These are phyloP conservation scores for Pseudozyma hubeiensis DNA, from an alignment of 1,284 basidiomycete genomes.

Conservation along the genomic window DNA sequence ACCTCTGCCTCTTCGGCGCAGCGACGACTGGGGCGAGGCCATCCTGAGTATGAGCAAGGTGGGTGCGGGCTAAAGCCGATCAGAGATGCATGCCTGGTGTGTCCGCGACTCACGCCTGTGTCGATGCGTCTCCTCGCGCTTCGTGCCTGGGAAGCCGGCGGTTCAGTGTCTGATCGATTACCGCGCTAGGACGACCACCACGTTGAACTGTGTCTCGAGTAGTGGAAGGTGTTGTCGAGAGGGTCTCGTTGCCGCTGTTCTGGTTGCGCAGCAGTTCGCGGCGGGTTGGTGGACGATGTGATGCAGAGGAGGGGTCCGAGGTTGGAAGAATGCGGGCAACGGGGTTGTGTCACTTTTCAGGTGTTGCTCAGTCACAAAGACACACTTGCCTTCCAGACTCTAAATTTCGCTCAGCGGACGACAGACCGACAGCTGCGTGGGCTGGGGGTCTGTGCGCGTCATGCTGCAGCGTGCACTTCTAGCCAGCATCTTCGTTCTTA, in stretches of 20 bases:
- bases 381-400: background rate
- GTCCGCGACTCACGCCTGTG: background rate
- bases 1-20: constrained; percentile 40
- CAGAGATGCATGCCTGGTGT: constrained; percentile 11
- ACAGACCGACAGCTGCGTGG: background rate
- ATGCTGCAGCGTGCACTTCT: constrained; percentile 12
- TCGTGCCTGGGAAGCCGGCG: constrained; percentile 11
- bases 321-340: no score
- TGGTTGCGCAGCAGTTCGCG: no score
- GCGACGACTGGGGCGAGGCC: constrained; percentile 42
- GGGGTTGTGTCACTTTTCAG: no score
- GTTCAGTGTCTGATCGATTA: background rate
- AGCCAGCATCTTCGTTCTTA: background rate
- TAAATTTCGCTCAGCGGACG: background rate
- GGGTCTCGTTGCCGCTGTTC: no score
- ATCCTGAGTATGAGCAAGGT: constrained; percentile 3
- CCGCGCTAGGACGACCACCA: no score
- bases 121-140: background rate
- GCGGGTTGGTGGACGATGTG: no score
- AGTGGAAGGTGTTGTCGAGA: no score
- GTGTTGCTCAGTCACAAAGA: background rate
- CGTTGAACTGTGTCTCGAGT: no score
- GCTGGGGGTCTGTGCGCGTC: constrained; percentile 37
- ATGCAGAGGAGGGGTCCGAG: no score
- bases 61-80: background rate